Evolutionary conservation across 1,139 yeast genomes (phyloP).

Genomic region (Saccharomyces hybrid): DNA sequence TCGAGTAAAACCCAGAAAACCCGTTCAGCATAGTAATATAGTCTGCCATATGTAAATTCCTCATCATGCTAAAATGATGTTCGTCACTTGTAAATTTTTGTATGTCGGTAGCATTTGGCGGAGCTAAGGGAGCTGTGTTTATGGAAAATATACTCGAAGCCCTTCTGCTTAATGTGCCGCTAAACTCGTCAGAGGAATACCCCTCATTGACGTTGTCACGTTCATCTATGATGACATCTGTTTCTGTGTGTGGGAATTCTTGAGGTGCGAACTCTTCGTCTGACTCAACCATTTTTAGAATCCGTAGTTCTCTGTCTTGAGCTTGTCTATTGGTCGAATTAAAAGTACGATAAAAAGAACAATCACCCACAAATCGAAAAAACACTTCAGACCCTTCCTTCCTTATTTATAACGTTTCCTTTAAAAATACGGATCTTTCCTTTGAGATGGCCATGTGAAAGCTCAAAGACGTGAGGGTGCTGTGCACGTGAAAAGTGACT

Average conservation of each 20-base stretch:
- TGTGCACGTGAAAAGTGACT: not conserved
- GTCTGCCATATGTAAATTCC: slow-evolving; percentile 90
- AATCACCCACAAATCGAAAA: not conserved
- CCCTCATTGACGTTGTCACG: not conserved
- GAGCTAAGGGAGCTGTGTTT: slow-evolving; percentile 35
- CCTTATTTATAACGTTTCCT: not conserved
- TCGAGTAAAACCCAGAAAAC: slow-evolving; percentile 81
- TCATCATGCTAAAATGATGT: slow-evolving; percentile 66
- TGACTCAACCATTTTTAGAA: not conserved
- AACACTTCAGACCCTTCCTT: not conserved
- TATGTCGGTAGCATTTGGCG: slow-evolving; percentile 71
- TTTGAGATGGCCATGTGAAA: not conserved
- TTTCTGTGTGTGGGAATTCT: not conserved
- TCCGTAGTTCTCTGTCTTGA: not conserved
- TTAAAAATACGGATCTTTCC: not conserved
- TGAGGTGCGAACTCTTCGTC: not conserved
- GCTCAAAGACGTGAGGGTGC: slow-evolving; percentile 1
- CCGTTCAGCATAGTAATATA: slow-evolving; percentile 89
- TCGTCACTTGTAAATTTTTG: slow-evolving; percentile 69
- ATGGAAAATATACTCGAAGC: slow-evolving; percentile 37
- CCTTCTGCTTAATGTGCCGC: slow-evolving; percentile 30
- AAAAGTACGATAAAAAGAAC: not conserved
- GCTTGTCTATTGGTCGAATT: not conserved
- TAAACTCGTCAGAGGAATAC: slow-evolving; percentile 1
- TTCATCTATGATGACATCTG: not conserved